phyloP scores from a whole-genome alignment of 2,329 filamentous ascomycete species.

The Microsporum canis region DNA sequence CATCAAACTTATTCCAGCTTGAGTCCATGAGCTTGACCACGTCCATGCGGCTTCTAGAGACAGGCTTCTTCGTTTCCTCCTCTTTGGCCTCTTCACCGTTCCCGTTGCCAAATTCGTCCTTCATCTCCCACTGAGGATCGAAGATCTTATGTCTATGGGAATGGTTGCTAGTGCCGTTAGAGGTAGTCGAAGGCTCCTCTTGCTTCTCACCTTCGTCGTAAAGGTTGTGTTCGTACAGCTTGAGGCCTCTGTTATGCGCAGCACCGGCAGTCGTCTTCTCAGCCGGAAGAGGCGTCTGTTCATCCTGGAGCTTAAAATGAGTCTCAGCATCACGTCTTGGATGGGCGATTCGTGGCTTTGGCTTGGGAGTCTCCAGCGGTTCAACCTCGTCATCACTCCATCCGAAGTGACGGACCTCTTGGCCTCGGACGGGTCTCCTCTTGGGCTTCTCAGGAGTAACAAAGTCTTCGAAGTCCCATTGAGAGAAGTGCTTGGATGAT shows the following conservation, averaged over 20 bases:
- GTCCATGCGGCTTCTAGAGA: slow-evolving; percentile 47
- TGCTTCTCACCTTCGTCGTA: slow-evolving; percentile 48
- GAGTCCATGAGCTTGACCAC: slow-evolving; percentile 62
- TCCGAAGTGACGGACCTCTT: slow-evolving; percentile 62
- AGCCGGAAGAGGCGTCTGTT: slow-evolving; percentile 49
- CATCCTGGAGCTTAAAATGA: slow-evolving; percentile 77
- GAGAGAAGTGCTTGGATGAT: slow-evolving; percentile 44
- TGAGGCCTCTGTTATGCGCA: slow-evolving; percentile 55
- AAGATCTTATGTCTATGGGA: slow-evolving; percentile 59
- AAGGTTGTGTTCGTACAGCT: slow-evolving; percentile 67
- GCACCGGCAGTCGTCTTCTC: slow-evolving; percentile 32
- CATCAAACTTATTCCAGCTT: slow-evolving; percentile 37
- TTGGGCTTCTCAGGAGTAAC: slow-evolving; percentile 66
- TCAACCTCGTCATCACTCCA: slow-evolving; percentile 59
- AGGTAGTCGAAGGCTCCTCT: slow-evolving; percentile 46
- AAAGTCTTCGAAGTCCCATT: slow-evolving; percentile 87
- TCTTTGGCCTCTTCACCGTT: slow-evolving; percentile 12
- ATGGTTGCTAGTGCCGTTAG: slow-evolving; percentile 36
- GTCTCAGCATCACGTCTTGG: slow-evolving; percentile 67
- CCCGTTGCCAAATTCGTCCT: slow-evolving; percentile 50
- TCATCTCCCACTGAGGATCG: slow-evolving; percentile 63
- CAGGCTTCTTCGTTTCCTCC: slow-evolving; percentile 1
- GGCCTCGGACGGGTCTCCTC: slow-evolving; percentile 46
- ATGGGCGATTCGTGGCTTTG: slow-evolving; percentile 49
- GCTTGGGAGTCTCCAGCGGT: slow-evolving; percentile 28